phyloP scores from a whole-genome alignment of 1,284 basidiomycete species.

The Cystobasidium sp. region DNA sequence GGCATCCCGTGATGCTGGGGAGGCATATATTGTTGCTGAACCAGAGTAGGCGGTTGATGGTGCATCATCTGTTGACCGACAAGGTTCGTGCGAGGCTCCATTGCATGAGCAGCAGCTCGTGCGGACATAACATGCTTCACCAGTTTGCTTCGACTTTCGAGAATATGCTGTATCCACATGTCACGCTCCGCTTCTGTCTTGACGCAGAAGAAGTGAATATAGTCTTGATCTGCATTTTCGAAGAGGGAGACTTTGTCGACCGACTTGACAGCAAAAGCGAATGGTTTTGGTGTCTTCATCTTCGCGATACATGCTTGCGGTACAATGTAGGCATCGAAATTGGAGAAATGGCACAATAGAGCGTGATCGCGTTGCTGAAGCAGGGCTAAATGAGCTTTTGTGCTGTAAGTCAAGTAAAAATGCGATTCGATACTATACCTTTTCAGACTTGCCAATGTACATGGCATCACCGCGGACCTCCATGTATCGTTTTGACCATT shows the following conservation, averaged over 20 bases:
- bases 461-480: slow-evolving; percentile 79
- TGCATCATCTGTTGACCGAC: slow-evolving; percentile 35
- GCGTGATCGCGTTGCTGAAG: slow-evolving; percentile 77
- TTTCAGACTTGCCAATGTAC: slow-evolving; percentile 83
- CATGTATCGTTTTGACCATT: slow-evolving; percentile 88
- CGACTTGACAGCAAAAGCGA: slow-evolving; percentile 81
- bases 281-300: slow-evolving; percentile 72
- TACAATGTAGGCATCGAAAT: slow-evolving; percentile 80
- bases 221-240: slow-evolving; percentile 68
- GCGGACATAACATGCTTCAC: slow-evolving; percentile 36
- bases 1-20: background rate
- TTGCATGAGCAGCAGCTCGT: slow-evolving; percentile 2
- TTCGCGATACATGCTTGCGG: slow-evolving; percentile 63
- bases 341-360: slow-evolving; percentile 76
- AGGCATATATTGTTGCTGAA: background rate
- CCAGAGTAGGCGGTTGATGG: background rate
- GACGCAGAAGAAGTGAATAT: slow-evolving; percentile 77
- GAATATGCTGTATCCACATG: slow-evolving; percentile 47
- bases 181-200: slow-evolving; percentile 67
- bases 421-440: slow-evolving; percentile 60
- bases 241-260: slow-evolving; percentile 81
- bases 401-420: background rate
- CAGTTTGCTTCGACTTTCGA: slow-evolving; percentile 46
- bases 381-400: background rate
- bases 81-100: slow-evolving; percentile 43